A percentile compares a stretch with the other conserved stretches of the same genome.
Evolutionary conservation across 768 basidiomycete genomes (phyloP).

Genomic region (Naganishia randhawae): DNA sequence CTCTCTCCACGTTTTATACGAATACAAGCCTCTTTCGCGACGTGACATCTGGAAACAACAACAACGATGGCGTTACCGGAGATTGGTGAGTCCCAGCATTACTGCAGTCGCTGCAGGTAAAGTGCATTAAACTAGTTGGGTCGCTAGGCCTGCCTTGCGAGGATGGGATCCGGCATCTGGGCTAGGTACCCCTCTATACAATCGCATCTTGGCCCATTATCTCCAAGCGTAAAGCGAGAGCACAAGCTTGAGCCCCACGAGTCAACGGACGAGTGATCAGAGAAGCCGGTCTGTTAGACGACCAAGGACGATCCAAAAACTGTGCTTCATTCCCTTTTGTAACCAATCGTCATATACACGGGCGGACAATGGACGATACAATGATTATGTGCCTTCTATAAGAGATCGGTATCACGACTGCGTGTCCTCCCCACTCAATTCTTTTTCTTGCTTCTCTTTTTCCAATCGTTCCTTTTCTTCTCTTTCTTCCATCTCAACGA

Average conservation of each 20-base stretch:
- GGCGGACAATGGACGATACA: neutral
- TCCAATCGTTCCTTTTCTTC: constrained; percentile 56
- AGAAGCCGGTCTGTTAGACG: too few species aligned
- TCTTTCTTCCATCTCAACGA: constrained; percentile 86
- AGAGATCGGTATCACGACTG: neutral
- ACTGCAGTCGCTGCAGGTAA: neutral
- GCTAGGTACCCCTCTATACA: constrained; percentile 13
- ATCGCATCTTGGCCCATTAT: constrained; percentile 10
- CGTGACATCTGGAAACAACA: constrained; percentile 1
- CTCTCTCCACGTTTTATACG: neutral
- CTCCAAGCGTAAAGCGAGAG: too few species aligned
- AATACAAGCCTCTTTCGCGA: constrained; percentile 10
- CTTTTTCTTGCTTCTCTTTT: constrained; percentile 38
- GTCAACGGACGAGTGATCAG: too few species aligned
- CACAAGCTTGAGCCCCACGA: too few species aligned
- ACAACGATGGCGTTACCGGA: constrained; percentile 14
- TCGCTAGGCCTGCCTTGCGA: neutral
- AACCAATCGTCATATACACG: too few species aligned
- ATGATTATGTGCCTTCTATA: neutral
- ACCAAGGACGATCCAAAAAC: too few species aligned
- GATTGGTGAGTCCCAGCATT: neutral
- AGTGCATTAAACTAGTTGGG: neutral
- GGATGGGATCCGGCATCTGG: constrained; percentile 19
- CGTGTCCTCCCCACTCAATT: neutral
- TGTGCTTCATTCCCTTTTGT: too few species aligned